Conservation (phyloP, 2,329 filamentous ascomycete species). For the Nemania bipapillata region DNA sequence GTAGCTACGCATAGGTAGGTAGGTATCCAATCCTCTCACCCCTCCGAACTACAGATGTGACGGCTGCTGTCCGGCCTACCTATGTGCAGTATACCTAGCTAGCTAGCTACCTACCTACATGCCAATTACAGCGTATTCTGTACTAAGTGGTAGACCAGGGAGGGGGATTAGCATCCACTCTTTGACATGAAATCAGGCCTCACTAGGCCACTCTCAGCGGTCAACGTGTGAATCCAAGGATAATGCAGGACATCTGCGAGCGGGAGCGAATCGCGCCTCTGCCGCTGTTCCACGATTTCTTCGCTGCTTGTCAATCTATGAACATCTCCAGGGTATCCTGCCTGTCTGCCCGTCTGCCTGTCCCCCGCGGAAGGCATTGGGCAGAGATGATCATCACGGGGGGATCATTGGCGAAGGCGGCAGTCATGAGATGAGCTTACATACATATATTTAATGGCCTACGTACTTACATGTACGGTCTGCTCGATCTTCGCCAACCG, state of each 20-base stretch:
- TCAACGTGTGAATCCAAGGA: conserved; percentile 48
- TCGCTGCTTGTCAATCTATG: conserved; percentile 22
- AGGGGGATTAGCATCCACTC: conserved; percentile 40
- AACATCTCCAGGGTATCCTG: conserved; percentile 22
- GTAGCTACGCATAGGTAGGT: not conserved
- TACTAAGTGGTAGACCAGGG: conserved; percentile 29
- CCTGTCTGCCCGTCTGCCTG: no score
- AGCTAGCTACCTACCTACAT: no score
- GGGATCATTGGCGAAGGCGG: not conserved
- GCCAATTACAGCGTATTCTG: no score
- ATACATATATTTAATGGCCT: conserved; percentile 33
- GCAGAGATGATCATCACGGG: conserved; percentile 14
- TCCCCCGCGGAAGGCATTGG: conserved; percentile 18
- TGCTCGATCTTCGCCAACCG: conserved; percentile 39
- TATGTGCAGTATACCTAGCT: not conserved
- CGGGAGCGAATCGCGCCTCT: conserved; percentile 40
- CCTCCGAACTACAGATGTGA: conserved; percentile 23
- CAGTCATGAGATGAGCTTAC: conserved; percentile 21
- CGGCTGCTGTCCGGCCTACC: conserved; percentile 21
- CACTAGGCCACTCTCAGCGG: conserved; percentile 45
- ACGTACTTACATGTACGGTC: not conserved
- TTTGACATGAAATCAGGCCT: conserved; percentile 36
- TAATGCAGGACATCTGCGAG: conserved; percentile 40
- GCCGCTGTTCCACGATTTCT: conserved; percentile 34
- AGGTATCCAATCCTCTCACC: not conserved